Conservation (phyloP, 2,329 filamentous ascomycete species). For the Dendryphion nanum region DNA sequence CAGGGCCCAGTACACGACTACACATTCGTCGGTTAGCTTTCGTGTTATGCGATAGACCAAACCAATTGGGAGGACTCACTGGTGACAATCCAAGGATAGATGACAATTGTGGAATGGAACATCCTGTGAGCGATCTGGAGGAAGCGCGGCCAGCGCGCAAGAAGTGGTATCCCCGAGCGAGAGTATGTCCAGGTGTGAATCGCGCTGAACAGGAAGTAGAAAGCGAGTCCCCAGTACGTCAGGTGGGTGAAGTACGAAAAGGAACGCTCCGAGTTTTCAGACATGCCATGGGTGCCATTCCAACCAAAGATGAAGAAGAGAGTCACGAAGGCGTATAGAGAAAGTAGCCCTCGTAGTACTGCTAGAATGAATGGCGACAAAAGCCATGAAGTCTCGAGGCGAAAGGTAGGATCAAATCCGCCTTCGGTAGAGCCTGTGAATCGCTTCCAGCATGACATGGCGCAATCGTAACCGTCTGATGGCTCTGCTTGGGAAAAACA, state of each 20-base stretch:
- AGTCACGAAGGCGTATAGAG: conserved; percentile 67
- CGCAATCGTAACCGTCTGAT: too few relatives aligned
- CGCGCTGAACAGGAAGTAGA: conserved; percentile 70
- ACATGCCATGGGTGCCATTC: conserved; percentile 56
- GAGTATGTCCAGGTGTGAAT: conserved; percentile 68
- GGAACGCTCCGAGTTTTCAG: conserved; percentile 45
- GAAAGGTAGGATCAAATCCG: conserved; percentile 51
- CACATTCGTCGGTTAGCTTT: conserved; percentile 10
- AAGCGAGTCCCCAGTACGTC: conserved; percentile 78
- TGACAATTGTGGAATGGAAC: conserved; percentile 43
- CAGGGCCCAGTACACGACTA: conserved; percentile 45
- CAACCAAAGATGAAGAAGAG: conserved; percentile 69
- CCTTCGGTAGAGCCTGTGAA: conserved; percentile 24
- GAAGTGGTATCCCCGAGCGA: conserved; percentile 34
- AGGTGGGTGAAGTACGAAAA: conserved; percentile 84
- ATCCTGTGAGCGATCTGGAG: conserved; percentile 41
- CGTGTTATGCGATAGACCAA: too few relatives aligned
- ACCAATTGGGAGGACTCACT: conserved; percentile 36
- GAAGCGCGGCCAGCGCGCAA: conserved; percentile 37
- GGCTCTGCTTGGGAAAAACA: too few relatives aligned
- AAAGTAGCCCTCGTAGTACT: conserved; percentile 50
- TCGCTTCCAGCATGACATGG: conserved; percentile 28
- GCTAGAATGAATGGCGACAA: conserved; percentile 65
- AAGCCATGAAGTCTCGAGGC: conserved; percentile 80
- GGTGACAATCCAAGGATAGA: conserved; percentile 46